Conservation (phyloP, 345 rosid species). For the Aurinia saxatilis region DNA sequence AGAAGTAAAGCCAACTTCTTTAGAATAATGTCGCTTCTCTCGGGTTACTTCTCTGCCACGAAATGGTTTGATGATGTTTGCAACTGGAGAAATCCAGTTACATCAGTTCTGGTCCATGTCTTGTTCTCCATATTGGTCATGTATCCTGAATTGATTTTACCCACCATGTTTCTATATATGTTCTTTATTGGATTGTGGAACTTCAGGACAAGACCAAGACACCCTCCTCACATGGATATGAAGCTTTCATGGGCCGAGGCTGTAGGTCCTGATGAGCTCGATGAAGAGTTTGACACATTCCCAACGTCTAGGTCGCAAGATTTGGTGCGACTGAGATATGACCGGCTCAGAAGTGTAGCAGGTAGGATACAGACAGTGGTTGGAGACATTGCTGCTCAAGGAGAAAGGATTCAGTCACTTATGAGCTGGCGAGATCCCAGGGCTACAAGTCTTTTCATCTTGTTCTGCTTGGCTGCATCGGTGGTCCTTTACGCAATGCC, state of each 20-base stretch:
- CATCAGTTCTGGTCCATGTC: slow-evolving; percentile 57
- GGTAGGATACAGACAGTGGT: slow-evolving; percentile 76
- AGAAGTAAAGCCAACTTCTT: slow-evolving; percentile 89
- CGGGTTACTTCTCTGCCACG: slow-evolving; percentile 38
- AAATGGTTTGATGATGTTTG: slow-evolving; percentile 62
- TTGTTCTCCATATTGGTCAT: slow-evolving; percentile 61
- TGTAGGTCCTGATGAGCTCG: slow-evolving; percentile 64
- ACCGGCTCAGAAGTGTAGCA: slow-evolving; percentile 66
- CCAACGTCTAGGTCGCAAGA: slow-evolving; percentile 57
- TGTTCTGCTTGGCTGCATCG: slow-evolving; percentile 65
- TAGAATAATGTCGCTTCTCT: slow-evolving; percentile 60
- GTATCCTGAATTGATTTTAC: slow-evolving; percentile 69
- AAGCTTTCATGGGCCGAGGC: slow-evolving; percentile 78
- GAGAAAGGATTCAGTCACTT: slow-evolving; percentile 70
- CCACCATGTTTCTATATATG: slow-evolving; percentile 69
- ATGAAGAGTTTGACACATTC: slow-evolving; percentile 79
- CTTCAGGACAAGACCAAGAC: slow-evolving; percentile 56
- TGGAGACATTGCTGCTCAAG: slow-evolving; percentile 79
- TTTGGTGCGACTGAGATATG: slow-evolving; percentile 61
- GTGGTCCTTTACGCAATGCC: slow-evolving; percentile 62
- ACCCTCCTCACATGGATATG: slow-evolving; percentile 74
- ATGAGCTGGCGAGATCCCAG: slow-evolving; percentile 80
- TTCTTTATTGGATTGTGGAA: slow-evolving; percentile 73
- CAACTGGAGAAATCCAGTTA: slow-evolving; percentile 59
- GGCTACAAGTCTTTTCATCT: slow-evolving; percentile 65